Percentiles rank a stretch among this genome's conserved stretches.
These are phyloP conservation scores for Scenedesmus sp. DNA, from an alignment of 163 green algal genomes.

Conservation along the genomic window DNA sequence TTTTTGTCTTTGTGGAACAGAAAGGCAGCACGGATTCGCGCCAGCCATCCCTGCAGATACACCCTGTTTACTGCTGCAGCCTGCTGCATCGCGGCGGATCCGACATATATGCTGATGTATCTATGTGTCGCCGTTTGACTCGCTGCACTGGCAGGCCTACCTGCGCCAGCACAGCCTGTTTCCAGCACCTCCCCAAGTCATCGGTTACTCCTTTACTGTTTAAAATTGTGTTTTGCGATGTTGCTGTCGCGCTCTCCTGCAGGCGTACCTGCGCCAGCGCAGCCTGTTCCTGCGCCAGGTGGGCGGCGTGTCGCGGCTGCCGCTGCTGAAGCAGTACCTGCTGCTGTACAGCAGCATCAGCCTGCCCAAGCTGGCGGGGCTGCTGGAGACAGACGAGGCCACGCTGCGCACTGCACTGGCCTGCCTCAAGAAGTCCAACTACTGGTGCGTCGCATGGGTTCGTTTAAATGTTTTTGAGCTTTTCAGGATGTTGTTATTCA, in stretches of 20 bases:
- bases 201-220: no score
- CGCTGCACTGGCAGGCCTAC: conserved; percentile 71
- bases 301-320: conserved; percentile 68
- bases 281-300: conserved; percentile 82
- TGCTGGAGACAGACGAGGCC: conserved; percentile 88
- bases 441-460: conserved; percentile 15
- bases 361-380: conserved; percentile 89
- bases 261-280: conserved; percentile 92
- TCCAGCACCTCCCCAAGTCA: background rate
- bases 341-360: conserved; percentile 94
- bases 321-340: conserved; percentile 93
- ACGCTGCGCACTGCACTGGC: conserved; percentile 77
- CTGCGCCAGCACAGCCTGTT: conserved; percentile 92
- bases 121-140: background rate
- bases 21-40: no score
- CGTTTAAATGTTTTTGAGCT: no score
- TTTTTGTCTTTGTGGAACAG: no score
- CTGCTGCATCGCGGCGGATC: background rate
- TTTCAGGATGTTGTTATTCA: no score
- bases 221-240: no score
- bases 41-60: no score
- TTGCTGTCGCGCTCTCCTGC: background rate
- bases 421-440: conserved; percentile 69
- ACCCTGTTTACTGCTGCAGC: background rate
- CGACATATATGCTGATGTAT: background rate